Base-by-base conservation (phyloP, 2,329 filamentous ascomycete species). In the Fusarium tuaranense region DNA sequence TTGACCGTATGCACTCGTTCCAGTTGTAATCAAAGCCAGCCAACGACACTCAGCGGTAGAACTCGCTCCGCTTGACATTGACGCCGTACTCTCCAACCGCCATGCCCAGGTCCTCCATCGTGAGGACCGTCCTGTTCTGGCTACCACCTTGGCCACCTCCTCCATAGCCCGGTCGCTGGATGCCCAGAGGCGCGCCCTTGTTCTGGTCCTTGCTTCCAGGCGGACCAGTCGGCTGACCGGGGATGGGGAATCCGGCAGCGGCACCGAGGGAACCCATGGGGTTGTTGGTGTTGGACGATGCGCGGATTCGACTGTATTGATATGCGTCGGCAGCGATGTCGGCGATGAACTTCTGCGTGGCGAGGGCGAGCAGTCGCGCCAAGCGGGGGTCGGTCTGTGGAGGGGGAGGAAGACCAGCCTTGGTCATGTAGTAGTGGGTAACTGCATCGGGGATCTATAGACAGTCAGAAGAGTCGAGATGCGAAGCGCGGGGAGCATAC, bases 21-120 rank as follows among this genome's bases (percentile, higher is more conserved):
- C 46, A 51, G 46, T 51, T 51, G 36, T 70, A 70, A 53, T 60
- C 34, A 51, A 41, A 58, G 57, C 60, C 67, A 58, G 57, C 60
- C 67, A 46, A 25, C n/a, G 22, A 18, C 20, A 14, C 22, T 79
- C 78, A 98, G 79, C 95, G 90, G 83, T 99, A 99, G 82, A 98
- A 99, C 86, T 99, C 97, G 80, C 96, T 95, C 74, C 97, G 90
- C 90, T 98, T 98, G 63, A 98, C 94, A 81, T 98, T 99, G 63
- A 99, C 95, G 1, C 97, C 97, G 82, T 98, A 99, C 87, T 99
- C 97, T 36, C 94, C 94, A 34, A 98, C 96, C 1, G 97, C 97
- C 95, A 98, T 98, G 18, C 97, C 97, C 78, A 99, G 84, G 83
- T 99, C 97, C 85, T 99, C 97, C 97, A 99, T 98, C 1, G 97